phyloP scores from a whole-genome alignment of 345 rosid genomes.

The Diplotaxis tenuifolia region DNA sequence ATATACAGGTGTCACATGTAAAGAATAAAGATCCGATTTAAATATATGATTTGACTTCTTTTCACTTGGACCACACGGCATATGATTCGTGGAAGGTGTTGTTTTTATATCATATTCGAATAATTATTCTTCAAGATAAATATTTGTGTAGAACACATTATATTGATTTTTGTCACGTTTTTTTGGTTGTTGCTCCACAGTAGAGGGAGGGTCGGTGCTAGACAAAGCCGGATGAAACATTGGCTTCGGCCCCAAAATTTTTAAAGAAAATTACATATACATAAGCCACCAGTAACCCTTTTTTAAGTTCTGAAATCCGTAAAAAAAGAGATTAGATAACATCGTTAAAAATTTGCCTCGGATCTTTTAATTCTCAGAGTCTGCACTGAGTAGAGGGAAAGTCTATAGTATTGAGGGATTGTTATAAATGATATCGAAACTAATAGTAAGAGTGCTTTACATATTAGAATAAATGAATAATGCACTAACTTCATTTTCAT shows the following conservation, averaged over 20 bases:
- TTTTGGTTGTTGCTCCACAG: background rate
- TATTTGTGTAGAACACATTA: background rate
- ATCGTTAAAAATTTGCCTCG: too few relatives aligned
- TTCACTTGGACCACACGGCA: constrained; percentile 30
- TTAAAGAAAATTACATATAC: too few relatives aligned
- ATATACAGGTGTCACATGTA: background rate
- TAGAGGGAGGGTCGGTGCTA: too few relatives aligned
- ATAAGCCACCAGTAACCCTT: too few relatives aligned
- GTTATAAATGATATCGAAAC: background rate
- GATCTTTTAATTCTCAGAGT: too few relatives aligned
- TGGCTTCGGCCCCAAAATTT: too few relatives aligned
- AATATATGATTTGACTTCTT: background rate
- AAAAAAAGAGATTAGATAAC: too few relatives aligned
- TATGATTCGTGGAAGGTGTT: constrained; percentile 14
- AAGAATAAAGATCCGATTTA: background rate
- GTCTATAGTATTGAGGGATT: background rate
- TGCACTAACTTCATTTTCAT: too few relatives aligned
- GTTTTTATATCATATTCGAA: background rate
- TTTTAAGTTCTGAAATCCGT: too few relatives aligned
- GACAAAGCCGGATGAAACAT: too few relatives aligned
- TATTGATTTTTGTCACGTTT: constrained; percentile 19
- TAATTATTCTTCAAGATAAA: background rate
- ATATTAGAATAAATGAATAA: too few relatives aligned
- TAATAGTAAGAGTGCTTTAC: too few relatives aligned
- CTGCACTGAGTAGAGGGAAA: background rate